Base-by-base conservation (phyloP, 495 filamentous ascomycete genomes). In the Durotheca rogersii region DNA sequence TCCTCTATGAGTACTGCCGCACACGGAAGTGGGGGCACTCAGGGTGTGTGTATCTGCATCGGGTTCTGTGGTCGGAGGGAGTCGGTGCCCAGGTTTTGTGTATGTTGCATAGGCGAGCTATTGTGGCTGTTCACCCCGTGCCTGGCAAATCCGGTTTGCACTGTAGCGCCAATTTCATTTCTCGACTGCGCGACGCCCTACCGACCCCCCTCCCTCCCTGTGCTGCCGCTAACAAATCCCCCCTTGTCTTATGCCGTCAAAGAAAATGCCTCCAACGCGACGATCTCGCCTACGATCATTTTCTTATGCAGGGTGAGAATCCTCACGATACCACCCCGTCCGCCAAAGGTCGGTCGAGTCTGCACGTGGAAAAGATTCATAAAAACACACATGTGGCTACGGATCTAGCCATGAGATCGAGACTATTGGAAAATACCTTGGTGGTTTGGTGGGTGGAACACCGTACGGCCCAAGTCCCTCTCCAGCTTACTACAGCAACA, bases 221-320 rank as follows among this genome's bases (percentile, higher is more conserved):
- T 31, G n/a, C 20, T 47, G 37, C 43, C 47, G 16, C 31, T 39
- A 37, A 39, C 36, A 42, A 4, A 4, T 9, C 23, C 23, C 9
- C 33, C 42, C 42, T 58, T 51, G 47, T 47, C 17, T 29, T 17
- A 41, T 47, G 17, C 19, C 16, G 45, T 31, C 38, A 41, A n/a
- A n/a, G 40, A 58, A 58, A 58, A 58, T 58, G 45, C 55, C 55
- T 53, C 55, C 41, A 31, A 32, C 4, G 41, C 30, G 48, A 47
- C 30, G 49, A 58, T 58, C 49, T 46, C 39, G 44, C 32, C 45
- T 58, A 38, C 53, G 44, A 49, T 58, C 49, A 34, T 34, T 37
- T 47, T 23, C 12, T 53, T 49, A 53, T 53, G 55, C 49, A 46
- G 43, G 19, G 19, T 41, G 10, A 34, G 21, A 53, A 58, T 58